phyloP scores from a whole-genome alignment of 805 yeast species.

The Tetrapisispora phaffii region DNA sequence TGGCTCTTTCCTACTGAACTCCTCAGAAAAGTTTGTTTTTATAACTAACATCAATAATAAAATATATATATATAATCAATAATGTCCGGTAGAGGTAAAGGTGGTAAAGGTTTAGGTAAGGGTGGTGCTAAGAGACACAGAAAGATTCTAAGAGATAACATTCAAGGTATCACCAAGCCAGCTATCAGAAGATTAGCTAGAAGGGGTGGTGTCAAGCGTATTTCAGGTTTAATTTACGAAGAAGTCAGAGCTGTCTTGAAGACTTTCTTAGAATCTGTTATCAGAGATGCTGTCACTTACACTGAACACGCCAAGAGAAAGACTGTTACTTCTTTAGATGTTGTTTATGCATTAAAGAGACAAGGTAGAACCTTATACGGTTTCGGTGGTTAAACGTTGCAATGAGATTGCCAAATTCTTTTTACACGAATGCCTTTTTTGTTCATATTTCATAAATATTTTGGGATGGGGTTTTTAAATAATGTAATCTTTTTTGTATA shows the following conservation, averaged over 20 bases:
- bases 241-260: constrained; percentile 95
- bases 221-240: constrained; percentile 94
- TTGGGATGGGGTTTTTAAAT: constrained; percentile 4
- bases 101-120: constrained; percentile 99
- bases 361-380: constrained; percentile 99
- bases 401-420: background rate
- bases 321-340: constrained; percentile 97
- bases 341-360: constrained; percentile 98
- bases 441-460: constrained; percentile 3
- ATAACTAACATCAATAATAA: constrained; percentile 38
- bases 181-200: constrained; percentile 99
- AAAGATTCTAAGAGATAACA: constrained; percentile 97
- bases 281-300: constrained; percentile 97
- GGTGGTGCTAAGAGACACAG: constrained; percentile 99
- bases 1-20: background rate
- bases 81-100: constrained; percentile 99
- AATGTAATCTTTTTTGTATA: constrained; percentile 3
- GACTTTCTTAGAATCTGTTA: constrained; percentile 90
- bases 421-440: constrained; percentile 1
- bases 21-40: background rate
- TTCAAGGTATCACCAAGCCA: constrained; percentile 98
- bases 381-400: constrained; percentile 82
- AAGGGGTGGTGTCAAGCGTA: constrained; percentile 99
- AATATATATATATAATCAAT: constrained; percentile 30
- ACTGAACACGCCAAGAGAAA: constrained; percentile 99